Evolutionary conservation across 495 filamentous ascomycete species (phyloP).

Genomic region (Penicillium maclennaniae): DNA sequence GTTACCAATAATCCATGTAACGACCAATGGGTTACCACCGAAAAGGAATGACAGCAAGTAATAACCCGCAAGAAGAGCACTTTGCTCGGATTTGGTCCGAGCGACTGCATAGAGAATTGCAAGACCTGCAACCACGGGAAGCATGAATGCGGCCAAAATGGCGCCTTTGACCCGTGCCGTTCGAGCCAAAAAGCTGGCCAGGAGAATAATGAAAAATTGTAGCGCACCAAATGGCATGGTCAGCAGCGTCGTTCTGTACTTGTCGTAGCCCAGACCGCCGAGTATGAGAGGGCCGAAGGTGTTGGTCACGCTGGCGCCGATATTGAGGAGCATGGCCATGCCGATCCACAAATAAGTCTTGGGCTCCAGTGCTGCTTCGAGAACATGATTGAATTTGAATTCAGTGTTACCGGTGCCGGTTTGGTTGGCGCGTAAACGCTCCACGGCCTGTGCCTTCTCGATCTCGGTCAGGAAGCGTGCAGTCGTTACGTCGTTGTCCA

Average conservation of each 20-base stretch:
- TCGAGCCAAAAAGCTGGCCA: constrained; percentile 44
- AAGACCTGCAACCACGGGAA: constrained; percentile 56
- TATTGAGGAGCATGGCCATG: constrained; percentile 57
- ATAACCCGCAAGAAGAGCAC: constrained; percentile 52
- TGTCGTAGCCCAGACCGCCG: constrained; percentile 55
- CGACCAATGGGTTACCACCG: constrained; percentile 47
- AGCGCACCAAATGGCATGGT: constrained; percentile 50
- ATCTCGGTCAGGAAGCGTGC: constrained; percentile 58
- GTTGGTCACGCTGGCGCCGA: constrained; percentile 58
- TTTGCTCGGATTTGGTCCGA: constrained; percentile 34
- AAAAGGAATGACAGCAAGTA: constrained; percentile 61
- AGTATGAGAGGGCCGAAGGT: constrained; percentile 60
- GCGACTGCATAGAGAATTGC: constrained; percentile 52
- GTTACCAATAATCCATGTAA: constrained; percentile 50
- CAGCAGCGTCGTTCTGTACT: constrained; percentile 48
- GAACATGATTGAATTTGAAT: constrained; percentile 44
- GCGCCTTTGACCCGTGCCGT: constrained; percentile 48
- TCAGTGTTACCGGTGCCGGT: constrained; percentile 51
- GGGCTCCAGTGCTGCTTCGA: constrained; percentile 44
- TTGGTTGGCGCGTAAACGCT: constrained; percentile 60
- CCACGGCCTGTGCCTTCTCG: constrained; percentile 57
- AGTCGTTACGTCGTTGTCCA: constrained; percentile 46
- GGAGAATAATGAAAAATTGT: constrained; percentile 42
- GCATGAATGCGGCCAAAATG: constrained; percentile 43
- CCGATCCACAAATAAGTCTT: constrained; percentile 48